Conservation (phyloP, 2,329 filamentous ascomycete species). For the Cordyceps cicadae region DNA sequence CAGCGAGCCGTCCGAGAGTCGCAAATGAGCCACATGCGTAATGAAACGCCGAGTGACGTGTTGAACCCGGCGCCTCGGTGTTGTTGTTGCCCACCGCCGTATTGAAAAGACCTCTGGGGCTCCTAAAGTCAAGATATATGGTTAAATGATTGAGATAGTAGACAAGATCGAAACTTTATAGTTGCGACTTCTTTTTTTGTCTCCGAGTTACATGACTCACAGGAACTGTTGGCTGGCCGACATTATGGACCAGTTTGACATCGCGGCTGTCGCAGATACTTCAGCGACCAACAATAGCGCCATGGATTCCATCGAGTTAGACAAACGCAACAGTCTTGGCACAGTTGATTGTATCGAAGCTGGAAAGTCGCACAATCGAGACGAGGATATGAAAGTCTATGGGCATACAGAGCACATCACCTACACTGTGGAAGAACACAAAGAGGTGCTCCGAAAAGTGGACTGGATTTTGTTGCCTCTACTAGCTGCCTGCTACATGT, state of each 20-base stretch:
- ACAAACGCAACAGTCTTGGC: not conserved
- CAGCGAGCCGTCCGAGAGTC: constrained; percentile 13
- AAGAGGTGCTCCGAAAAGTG: not conserved
- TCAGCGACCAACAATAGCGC: not conserved
- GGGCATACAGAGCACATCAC: not conserved
- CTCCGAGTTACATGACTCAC: too few relatives aligned
- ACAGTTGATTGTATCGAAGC: not conserved
- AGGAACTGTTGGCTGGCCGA: too few relatives aligned
- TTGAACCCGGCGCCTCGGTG: too few relatives aligned
- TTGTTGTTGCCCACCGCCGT: too few relatives aligned
- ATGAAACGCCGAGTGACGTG: constrained; percentile 12
- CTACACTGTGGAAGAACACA: not conserved
- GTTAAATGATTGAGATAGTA: too few relatives aligned
- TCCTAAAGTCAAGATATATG: too few relatives aligned
- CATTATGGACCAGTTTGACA: too few relatives aligned
- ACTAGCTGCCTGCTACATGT: not conserved
- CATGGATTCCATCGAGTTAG: not conserved
- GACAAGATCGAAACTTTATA: too few relatives aligned
- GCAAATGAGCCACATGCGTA: constrained; percentile 11
- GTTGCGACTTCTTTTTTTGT: too few relatives aligned
- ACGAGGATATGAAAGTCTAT: not conserved
- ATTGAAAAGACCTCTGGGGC: too few relatives aligned
- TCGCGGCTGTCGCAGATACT: too few relatives aligned
- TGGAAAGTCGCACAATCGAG: not conserved
- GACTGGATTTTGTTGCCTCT: not conserved